phyloP scores from a whole-genome alignment of 257 asterid genomes.

The Capsicum baccatum region DNA sequence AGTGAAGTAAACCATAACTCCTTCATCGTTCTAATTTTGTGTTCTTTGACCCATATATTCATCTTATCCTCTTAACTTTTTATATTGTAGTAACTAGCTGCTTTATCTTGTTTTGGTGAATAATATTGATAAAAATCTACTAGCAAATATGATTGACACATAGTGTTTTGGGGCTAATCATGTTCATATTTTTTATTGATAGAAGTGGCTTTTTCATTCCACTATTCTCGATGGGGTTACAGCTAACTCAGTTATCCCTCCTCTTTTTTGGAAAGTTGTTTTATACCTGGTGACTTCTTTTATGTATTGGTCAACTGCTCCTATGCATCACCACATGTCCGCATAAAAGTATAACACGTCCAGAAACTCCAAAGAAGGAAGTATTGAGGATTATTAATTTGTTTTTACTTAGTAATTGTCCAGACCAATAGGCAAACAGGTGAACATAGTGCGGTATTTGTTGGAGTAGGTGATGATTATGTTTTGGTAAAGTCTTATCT shows the following conservation, averaged over 20 bases:
- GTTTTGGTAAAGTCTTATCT: neutral
- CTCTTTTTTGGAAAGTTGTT: neutral
- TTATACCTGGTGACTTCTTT: neutral
- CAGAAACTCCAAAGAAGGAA: slow-evolving; percentile 12
- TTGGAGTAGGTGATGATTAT: neutral
- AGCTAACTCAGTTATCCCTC: neutral
- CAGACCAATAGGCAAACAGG: neutral
- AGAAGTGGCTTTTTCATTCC: neutral
- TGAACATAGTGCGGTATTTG: slow-evolving; percentile 3
- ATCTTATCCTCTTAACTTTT: neutral
- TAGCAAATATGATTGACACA: neutral
- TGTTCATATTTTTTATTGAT: neutral
- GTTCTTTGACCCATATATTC: neutral
- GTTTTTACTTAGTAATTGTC: neutral
- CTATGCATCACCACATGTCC: neutral
- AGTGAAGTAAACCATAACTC: neutral
- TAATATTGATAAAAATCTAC: neutral
- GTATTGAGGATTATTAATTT: neutral
- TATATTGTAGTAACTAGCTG: neutral
- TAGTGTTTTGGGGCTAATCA: neutral
- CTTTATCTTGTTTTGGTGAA: neutral
- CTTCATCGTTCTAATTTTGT: neutral
- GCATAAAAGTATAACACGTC: neutral
- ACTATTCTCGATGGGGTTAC: neutral
- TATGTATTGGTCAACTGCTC: neutral